phyloP scores from a whole-genome alignment of 1,139 yeast species.

The Hansenula anomala region DNA sequence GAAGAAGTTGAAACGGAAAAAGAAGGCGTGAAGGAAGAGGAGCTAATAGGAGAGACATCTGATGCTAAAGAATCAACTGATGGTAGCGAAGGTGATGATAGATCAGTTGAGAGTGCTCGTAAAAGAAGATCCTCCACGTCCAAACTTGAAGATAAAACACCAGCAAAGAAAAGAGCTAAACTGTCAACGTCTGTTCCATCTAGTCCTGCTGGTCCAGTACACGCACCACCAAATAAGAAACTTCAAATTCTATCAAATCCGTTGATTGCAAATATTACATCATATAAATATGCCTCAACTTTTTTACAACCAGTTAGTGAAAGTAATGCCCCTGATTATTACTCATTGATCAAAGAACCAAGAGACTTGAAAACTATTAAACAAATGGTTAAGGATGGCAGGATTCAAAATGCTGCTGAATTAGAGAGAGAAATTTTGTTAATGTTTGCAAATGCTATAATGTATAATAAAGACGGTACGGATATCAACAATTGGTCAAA shows the following conservation, averaged over 20 bases:
- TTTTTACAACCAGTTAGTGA: conserved; percentile 66
- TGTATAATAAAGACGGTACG: conserved; percentile 69
- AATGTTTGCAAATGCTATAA: conserved; percentile 81
- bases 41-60: too few species aligned
- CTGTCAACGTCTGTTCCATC: conserved; percentile 5
- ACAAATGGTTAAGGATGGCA: conserved; percentile 53
- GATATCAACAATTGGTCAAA: conserved; percentile 59
- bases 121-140: too few species aligned
- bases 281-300: conserved; percentile 72
- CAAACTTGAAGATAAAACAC: conserved; percentile 5
- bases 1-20: conserved; percentile 6
- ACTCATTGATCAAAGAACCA: conserved; percentile 57
- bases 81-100: conserved; percentile 4
- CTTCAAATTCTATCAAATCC: conserved; percentile 38
- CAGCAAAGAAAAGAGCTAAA: conserved; percentile 4
- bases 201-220: conserved; percentile 3
- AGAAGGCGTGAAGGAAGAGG: conserved; percentile 7
- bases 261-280: conserved; percentile 57
- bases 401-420: conserved; percentile 43
- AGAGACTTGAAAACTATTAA: conserved; percentile 63
- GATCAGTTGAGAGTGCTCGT: not conserved
- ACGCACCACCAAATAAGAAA: conserved; percentile 14
- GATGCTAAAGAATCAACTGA: too few species aligned
- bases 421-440: conserved; percentile 65
- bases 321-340: conserved; percentile 66